Evolutionary conservation across 2,329 filamentous ascomycete genomes (phyloP).

Genomic region (Pseudohalonectria lignicola): DNA sequence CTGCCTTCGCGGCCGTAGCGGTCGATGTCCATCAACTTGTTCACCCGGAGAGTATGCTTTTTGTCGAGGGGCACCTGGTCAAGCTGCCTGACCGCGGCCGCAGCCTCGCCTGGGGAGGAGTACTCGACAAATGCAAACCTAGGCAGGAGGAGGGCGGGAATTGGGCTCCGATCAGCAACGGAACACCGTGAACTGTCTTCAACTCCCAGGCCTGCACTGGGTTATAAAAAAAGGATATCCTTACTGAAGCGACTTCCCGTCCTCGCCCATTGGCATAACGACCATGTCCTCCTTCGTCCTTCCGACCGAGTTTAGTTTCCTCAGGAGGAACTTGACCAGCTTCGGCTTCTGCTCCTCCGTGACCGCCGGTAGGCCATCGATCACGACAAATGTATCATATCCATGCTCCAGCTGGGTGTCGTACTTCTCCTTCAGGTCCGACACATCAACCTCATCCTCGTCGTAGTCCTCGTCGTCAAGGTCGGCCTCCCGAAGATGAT

Average conservation of each 20-base stretch:
- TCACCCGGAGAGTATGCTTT: conserved; percentile 89
- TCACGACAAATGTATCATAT: conserved; percentile 89
- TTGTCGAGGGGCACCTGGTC: conserved; percentile 86
- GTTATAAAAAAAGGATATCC: too few relatives aligned
- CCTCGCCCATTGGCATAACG: conserved; percentile 86
- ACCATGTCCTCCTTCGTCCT: conserved; percentile 78
- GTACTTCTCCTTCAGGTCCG: conserved; percentile 86
- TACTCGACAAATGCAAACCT: conserved; percentile 98
- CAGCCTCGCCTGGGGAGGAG: conserved; percentile 78
- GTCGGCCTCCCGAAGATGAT: conserved; percentile 84
- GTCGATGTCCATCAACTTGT: conserved; percentile 97
- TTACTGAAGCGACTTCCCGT: conserved; percentile 78
- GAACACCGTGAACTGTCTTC: too few relatives aligned
- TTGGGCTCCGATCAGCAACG: conserved; percentile 2
- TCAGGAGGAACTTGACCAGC: conserved; percentile 89
- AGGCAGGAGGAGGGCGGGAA: conserved; percentile 9
- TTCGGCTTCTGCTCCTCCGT: conserved; percentile 86
- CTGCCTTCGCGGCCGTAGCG: conserved; percentile 90
- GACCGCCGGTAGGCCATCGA: conserved; percentile 87
- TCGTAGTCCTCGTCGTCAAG: conserved; percentile 78
- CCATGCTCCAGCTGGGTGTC: conserved; percentile 94
- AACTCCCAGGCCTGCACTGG: too few relatives aligned
- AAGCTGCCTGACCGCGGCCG: conserved; percentile 79
- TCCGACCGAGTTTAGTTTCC: conserved; percentile 81
- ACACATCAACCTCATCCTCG: conserved; percentile 89